Base-by-base conservation (phyloP, 257 asterid species). In the Solanum tacnaense region DNA sequence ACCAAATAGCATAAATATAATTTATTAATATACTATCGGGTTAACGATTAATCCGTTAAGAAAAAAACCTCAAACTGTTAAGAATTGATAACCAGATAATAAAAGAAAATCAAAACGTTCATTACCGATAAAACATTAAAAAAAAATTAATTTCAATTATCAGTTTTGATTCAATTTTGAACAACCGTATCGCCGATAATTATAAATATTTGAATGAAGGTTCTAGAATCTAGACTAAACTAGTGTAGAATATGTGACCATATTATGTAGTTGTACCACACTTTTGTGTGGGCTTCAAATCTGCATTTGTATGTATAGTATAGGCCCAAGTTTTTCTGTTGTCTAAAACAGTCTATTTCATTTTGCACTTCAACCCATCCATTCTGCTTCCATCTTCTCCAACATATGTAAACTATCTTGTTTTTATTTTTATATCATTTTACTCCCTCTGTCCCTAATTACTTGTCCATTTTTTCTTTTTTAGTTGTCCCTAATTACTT, bases 101-200 rank as follows among this genome's bases (percentile, higher is more conserved):
- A 16, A 16, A 52, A 52, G 0, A 52, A 16, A 49, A 5, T 16
- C 4, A 6, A 52, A 52, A 6, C 9, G n/a, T 52, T 5, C 23
- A 49, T 0, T 49, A 16, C 3, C 9, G 1, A 52, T 16, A 52
- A 52, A 5, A 6, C 3, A 52, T 13, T 49, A 49, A 41, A 39
- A 39, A 38, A 39, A 9, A 9, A 2, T 44, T 44, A 52, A 2
- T 52, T 52, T 0, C 0, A 52, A 0, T 6, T 52, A 18, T 52
- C 4, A 6, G 0, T 52, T 52, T 4, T 0, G 2, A 44, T 44
- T 13, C 18, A 44, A 44, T 46, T 46, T 52, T 52, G n/a, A 52
- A 18, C 10, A 52, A 52, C 1, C 10, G 2, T 52, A 52, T 52
- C n/a, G 0, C 62, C 2, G 9, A 18, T 52, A 0, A 0, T 52